Evolutionary conservation across 257 asterid species (phyloP), one percentile per base, ranked within the genome.

Genomic region (Capsicum pubescens): DNA sequence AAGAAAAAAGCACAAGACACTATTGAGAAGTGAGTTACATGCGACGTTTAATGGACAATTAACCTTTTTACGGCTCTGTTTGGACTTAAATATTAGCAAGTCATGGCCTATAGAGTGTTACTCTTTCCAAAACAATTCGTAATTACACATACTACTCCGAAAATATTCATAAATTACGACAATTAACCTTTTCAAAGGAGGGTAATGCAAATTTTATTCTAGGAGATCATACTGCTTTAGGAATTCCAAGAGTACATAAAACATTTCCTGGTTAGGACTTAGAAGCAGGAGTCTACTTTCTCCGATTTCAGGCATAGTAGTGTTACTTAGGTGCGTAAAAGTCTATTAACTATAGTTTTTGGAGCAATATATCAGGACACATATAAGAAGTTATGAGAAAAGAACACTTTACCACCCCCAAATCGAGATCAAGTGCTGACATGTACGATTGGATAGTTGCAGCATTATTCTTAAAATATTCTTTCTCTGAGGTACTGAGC

Each of bases 391-490:
- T 76, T 14, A 26, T 14, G 64, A 52, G 79, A 81, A 83, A 70
- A 71, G 85, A 85, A 79, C 21, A 84, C 77, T 57, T 94, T 39
- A 95, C 99, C 99, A 95, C 92, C 10, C 93, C 91, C 89, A 93
- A 83, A 84, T 93, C 93, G 77, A 95, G 91, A 88, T 95, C 98
- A 82, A 93, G 84, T 63, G 89, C 92, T 36, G 91, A 79, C 84
- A 89, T 91, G 87, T 92, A 95, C 36, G 93, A 87, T 78, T 94
- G 95, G 81, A 94, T 70, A 85, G 95, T 90, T 56, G 91, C 89
- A 85, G 87, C 78, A 82, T 93, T 95, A 55, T 92, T 93, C 87
- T 92, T 93, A 93, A 92, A 95, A 90, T 91, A 92, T 72, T 92
- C 95, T 83, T 90, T 90, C 87, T 94, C 98, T 56, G 90, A 76